Evolutionary conservation across 2,329 filamentous ascomycete species (phyloP).

Genomic region (Epichloe hybrida): DNA sequence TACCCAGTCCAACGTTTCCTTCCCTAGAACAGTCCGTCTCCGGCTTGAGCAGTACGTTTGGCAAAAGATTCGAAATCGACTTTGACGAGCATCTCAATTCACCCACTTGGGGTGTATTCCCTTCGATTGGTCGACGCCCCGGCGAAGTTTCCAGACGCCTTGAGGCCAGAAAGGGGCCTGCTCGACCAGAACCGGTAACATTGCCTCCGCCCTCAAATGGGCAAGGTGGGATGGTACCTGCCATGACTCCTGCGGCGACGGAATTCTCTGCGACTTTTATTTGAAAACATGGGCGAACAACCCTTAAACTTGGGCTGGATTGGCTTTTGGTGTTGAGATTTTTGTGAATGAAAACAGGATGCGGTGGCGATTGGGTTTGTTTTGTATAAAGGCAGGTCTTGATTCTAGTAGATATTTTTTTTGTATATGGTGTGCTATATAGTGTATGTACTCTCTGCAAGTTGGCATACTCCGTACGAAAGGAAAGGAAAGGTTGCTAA

Average conservation of each 20-base stretch:
- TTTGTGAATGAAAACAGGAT: too few relatives aligned
- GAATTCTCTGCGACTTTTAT: not conserved
- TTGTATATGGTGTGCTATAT: not conserved
- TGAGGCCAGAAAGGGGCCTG: constrained; percentile 20
- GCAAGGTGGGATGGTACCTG: not conserved
- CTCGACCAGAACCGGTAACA: constrained; percentile 17
- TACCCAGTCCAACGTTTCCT: constrained; percentile 23
- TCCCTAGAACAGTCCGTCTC: constrained; percentile 23
- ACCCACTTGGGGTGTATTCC: not conserved
- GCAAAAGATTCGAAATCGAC: constrained; percentile 18
- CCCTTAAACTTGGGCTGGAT: too few relatives aligned
- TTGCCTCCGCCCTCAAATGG: constrained; percentile 12
- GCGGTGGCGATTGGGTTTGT: not conserved
- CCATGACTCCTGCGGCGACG: not conserved
- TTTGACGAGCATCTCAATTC: constrained; percentile 4
- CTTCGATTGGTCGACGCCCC: constrained; percentile 4
- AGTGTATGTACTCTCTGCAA: too few relatives aligned
- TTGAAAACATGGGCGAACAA: not conserved
- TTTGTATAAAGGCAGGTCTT: not conserved
- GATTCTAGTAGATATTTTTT: not conserved
- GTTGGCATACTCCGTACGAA: too few relatives aligned
- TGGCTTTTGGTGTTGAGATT: too few relatives aligned
- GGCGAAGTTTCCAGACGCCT: constrained; percentile 10
- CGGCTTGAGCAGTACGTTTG: constrained; percentile 18
- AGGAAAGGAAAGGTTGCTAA: too few relatives aligned